A percentile compares a stretch with the other conserved stretches of the same genome.
These are phyloP conservation scores for Zostera marina DNA, from an alignment of 116 monocot genomes.

Conservation along the genomic window DNA sequence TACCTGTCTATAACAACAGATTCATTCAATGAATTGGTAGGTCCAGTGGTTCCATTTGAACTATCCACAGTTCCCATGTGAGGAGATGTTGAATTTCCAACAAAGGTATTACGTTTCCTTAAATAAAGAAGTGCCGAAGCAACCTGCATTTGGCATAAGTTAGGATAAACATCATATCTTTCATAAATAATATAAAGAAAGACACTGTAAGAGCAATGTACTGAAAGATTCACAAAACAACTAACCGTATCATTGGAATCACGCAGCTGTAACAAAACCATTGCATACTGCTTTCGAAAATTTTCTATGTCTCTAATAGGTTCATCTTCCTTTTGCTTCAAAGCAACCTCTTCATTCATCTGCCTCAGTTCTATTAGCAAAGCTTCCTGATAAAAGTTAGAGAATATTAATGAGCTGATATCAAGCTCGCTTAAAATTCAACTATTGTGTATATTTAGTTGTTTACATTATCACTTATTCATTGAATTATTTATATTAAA, in stretches of 20 bases:
- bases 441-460: too few relatives aligned
- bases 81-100: constrained; percentile 33
- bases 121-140: constrained; percentile 56
- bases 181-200: background rate
- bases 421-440: too few relatives aligned
- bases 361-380: constrained; percentile 63
- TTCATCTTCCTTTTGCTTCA: constrained; percentile 53
- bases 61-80: constrained; percentile 31
- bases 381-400: constrained; percentile 39
- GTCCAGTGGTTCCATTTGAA: constrained; percentile 18
- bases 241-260: constrained; percentile 77
- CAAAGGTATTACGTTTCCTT: constrained; percentile 77
- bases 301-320: constrained; percentile 51
- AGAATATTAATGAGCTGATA: background rate
- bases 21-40: constrained; percentile 25
- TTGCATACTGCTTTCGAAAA: constrained; percentile 86
- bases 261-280: constrained; percentile 80
- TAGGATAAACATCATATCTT: background rate
- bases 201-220: constrained; percentile 1
- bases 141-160: constrained; percentile 30
- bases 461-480: too few relatives aligned
- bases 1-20: constrained; percentile 28
- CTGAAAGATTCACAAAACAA: constrained; percentile 3
- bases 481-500: too few relatives aligned
- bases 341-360: constrained; percentile 85